Conservation (phyloP, 345 rosid species). For the rapeseed (Brassica napus) region DNA sequence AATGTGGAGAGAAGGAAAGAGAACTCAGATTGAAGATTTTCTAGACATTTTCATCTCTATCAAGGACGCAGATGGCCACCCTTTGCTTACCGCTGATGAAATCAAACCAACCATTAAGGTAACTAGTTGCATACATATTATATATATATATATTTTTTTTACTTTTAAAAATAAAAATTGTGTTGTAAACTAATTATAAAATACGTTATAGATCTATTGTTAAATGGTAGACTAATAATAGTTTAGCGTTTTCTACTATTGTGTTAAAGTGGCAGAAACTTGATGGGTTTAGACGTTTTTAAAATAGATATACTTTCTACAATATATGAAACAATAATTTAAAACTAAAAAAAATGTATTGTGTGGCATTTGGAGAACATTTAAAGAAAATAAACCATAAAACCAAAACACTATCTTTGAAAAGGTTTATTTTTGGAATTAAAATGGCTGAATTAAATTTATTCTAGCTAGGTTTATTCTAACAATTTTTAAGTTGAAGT, state of each 20-base stretch:
- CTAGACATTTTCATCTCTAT: slow-evolving; percentile 49
- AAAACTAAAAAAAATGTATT: not conserved
- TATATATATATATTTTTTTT: not conserved
- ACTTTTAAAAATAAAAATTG: not conserved
- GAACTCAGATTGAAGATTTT: slow-evolving; percentile 43
- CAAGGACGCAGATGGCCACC: slow-evolving; percentile 37
- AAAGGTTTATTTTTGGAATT: not conserved
- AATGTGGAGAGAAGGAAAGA: slow-evolving; percentile 37
- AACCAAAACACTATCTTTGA: not conserved
- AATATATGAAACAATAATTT: not conserved
- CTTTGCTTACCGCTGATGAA: slow-evolving; percentile 44
- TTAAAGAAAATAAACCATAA: not conserved
- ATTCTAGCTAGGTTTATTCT: not conserved
- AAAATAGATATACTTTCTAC: not conserved
- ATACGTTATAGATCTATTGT: not conserved
- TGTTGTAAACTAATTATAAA: not conserved
- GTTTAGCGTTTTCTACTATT: not conserved
- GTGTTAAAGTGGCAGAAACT: not conserved
- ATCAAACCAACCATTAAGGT: slow-evolving; percentile 51
- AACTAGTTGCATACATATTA: not conserved
- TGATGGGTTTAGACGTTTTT: not conserved
- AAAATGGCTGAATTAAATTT: not conserved
- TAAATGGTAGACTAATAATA: not conserved
- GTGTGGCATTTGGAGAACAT: not conserved
- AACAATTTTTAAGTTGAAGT: not conserved